Base-by-base conservation (phyloP, 495 filamentous ascomycete species). In the Neurospora hispaniola region DNA sequence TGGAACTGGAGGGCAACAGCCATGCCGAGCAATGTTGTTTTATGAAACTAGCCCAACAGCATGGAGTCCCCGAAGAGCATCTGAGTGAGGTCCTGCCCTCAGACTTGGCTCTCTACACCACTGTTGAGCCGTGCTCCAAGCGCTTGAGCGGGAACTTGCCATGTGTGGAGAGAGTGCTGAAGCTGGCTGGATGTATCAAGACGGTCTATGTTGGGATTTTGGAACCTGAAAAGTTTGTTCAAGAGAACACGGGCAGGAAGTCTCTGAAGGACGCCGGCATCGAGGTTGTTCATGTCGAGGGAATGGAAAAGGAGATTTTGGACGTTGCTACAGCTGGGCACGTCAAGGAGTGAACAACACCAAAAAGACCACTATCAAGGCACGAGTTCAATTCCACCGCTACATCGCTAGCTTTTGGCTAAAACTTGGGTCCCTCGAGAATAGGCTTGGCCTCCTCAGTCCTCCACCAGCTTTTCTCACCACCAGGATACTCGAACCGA, bases 1-100 rank as follows among this genome's bases (percentile, higher is more conserved):
- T 97, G 75, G 95, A 98, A 79, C 89, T 96, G 12, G 86, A 89
- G 0, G 96, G 94, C 16, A 99, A 99, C 85, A 97, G 94, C 0
- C 96, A 99, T 75, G 96, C 96, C 6, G 96, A 99, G 77, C 94
- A 99, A 84, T 93, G 90, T 84, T 94, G 92, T 78, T 88, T 99
- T 70, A 81, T 88, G 46, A 98, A 99, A 80, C 86, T 91, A 38
- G 86, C 89, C n/a, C 76, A 80, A 70, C 76, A 80, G 69, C 76
- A 82, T 69, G 80, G 74, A 48, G 80, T 91, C 10, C 42, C 84
- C 1, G 90, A 92, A 70, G 88, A 88, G 27, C 75, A 82, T 14
- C 83, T 94, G 14, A 81, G 76, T 18, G 79, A 86, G 14, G 85
- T 87, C 1, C 84, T 96, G 1, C 88, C 89, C 0, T 72, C 79